A percentile compares a stretch with the other conserved stretches of the same genome.
Evolutionary conservation across 805 yeast genomes (phyloP).

Genomic region (Trichomonascus vanleenenianus): DNA sequence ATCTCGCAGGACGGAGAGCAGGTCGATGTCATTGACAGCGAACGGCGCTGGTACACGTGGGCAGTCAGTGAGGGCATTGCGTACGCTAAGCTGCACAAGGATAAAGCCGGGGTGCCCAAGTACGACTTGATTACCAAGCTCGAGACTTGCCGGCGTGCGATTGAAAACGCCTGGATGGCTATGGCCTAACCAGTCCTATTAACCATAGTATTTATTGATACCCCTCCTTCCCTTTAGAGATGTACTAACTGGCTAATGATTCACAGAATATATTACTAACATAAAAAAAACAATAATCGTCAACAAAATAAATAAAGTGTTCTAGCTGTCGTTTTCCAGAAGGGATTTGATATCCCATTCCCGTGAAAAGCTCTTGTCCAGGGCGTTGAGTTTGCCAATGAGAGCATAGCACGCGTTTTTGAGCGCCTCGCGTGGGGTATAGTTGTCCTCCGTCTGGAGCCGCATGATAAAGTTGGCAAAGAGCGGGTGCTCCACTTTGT

Average conservation of each 20-base stretch:
- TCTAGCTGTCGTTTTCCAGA: conserved; percentile 26
- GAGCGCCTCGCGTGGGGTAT: conserved; percentile 83
- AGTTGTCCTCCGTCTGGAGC: conserved; percentile 93
- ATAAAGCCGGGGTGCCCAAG: conserved; percentile 3
- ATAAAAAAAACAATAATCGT: not conserved
- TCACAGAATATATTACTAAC: conserved; percentile 1
- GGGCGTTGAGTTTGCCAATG: conserved; percentile 66
- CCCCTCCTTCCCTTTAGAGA: not conserved
- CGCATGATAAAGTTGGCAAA: conserved; percentile 93
- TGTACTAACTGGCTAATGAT: conserved; percentile 1
- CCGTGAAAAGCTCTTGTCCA: conserved; percentile 71
- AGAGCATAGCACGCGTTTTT: conserved; percentile 81
- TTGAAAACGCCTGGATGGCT: conserved; percentile 7
- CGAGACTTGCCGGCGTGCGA: conserved; percentile 5
- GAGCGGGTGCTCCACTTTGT: conserved; percentile 95
- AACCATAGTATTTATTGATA: conserved; percentile 1
- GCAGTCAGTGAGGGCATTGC: conserved; percentile 5
- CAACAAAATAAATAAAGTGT: not conserved
- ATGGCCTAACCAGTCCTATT: not conserved
- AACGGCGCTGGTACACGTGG: conserved; percentile 19
- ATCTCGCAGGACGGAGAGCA: conserved; percentile 67
- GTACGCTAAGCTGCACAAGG: not conserved
- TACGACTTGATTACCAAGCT: conserved; percentile 10
- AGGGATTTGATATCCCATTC: conserved; percentile 88
- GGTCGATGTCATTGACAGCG: conserved; percentile 59